Percentiles rank a stretch among this genome's conserved stretches.
Evolutionary conservation across 2,329 filamentous ascomycete species (phyloP).

Genomic region (Ceratocystis lukuohia): DNA sequence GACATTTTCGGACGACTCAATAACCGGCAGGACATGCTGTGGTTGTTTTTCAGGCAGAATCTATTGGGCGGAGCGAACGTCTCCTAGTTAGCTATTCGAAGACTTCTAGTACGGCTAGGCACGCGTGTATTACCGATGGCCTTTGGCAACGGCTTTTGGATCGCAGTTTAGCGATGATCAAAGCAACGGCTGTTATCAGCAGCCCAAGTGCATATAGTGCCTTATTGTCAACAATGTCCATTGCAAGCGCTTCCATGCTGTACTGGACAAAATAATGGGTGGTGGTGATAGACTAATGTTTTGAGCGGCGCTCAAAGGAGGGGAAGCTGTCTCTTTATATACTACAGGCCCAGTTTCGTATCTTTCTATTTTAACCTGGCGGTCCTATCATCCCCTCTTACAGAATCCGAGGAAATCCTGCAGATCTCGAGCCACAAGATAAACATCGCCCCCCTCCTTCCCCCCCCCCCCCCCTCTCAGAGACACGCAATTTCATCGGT

Average conservation of each 20-base stretch:
- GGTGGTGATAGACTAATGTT: neutral
- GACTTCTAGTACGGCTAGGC: neutral
- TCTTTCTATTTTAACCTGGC: neutral
- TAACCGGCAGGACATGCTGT: neutral
- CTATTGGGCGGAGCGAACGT: neutral
- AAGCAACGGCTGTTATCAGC: slow-evolving; percentile 5
- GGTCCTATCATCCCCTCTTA: neutral
- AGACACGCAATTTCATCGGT: neutral
- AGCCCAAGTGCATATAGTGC: slow-evolving; percentile 7
- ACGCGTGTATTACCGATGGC: neutral
- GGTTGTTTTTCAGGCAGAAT: slow-evolving; percentile 13
- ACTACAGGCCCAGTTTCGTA: neutral
- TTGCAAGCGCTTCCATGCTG: neutral
- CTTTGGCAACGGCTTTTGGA: neutral
- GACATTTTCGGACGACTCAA: slow-evolving; percentile 26
- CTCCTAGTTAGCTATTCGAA: neutral
- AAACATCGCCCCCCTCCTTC: too few relatives aligned
- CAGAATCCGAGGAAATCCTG: neutral
- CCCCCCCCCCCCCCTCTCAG: neutral
- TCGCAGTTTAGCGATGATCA: slow-evolving; percentile 4
- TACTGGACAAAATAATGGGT: neutral
- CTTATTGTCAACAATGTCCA: neutral
- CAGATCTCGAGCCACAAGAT: neutral
- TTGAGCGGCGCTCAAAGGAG: neutral
- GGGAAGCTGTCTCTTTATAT: neutral